A percentile compares a stretch with the other conserved stretches of the same genome.
Conservation (phyloP, 1,284 basidiomycete genomes). For the Malassezia pachydermatis region DNA sequence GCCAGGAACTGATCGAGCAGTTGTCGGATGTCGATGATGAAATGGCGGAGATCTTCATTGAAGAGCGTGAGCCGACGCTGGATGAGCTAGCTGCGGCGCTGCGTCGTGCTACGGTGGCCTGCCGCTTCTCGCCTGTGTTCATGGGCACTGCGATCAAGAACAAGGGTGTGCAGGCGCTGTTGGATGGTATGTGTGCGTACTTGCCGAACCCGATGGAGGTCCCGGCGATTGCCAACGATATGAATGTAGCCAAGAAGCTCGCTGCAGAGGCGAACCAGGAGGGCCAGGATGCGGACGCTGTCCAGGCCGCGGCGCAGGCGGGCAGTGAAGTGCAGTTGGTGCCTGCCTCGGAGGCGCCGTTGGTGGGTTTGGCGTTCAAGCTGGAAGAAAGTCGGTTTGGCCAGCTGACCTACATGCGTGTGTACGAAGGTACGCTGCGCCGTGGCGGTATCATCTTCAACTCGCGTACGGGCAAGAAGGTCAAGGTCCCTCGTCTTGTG, state of each 20-base stretch:
- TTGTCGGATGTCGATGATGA: slow-evolving; percentile 92
- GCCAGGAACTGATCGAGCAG: slow-evolving; percentile 77
- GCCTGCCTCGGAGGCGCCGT: slow-evolving; percentile 57
- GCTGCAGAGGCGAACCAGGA: slow-evolving; percentile 30
- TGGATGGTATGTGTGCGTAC: slow-evolving; percentile 93
- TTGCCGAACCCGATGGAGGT: slow-evolving; percentile 80
- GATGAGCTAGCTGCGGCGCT: slow-evolving; percentile 71
- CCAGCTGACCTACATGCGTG: slow-evolving; percentile 97
- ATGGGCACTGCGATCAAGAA: slow-evolving; percentile 97
- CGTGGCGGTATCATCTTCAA: slow-evolving; percentile 80
- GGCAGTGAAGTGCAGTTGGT: slow-evolving; percentile 34
- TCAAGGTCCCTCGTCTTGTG: slow-evolving; percentile 94
- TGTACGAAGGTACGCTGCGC: slow-evolving; percentile 87
- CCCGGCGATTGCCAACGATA: slow-evolving; percentile 70
- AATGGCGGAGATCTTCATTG: slow-evolving; percentile 81
- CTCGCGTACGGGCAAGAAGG: slow-evolving; percentile 87
- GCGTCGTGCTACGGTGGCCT: slow-evolving; percentile 72
- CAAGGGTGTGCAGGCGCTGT: slow-evolving; percentile 82
- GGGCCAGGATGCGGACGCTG: slow-evolving; percentile 27
- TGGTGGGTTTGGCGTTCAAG: slow-evolving; percentile 95
- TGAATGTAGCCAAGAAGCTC: slow-evolving; percentile 55
- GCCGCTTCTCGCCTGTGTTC: slow-evolving; percentile 93
- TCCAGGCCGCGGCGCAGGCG: slow-evolving; percentile 26
- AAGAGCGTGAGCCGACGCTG: slow-evolving; percentile 52
- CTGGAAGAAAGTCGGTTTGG: slow-evolving; percentile 95